Percentiles rank a stretch among this genome's conserved stretches.
Conservation (phyloP, 2,329 filamentous ascomycete genomes). For the Fusarium illudens region DNA sequence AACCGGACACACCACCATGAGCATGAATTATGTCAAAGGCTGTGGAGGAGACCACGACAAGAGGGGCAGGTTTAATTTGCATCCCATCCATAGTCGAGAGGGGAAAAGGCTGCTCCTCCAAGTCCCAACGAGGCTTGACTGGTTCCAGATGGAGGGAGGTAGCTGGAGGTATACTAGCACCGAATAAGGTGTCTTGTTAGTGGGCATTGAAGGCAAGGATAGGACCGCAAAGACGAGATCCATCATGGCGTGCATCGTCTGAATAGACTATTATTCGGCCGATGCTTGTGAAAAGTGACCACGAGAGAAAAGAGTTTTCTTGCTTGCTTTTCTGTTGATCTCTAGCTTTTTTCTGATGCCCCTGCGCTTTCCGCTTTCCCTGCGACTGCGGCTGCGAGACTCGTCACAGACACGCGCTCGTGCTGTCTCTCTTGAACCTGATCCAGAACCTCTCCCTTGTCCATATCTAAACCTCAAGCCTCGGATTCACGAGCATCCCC, state of each 20-base stretch:
- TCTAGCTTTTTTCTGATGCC: constrained; percentile 5
- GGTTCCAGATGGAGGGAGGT: constrained; percentile 15
- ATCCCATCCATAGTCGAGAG: constrained; percentile 19
- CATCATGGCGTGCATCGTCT: constrained; percentile 10
- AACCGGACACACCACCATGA: constrained; percentile 4
- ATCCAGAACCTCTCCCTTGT: constrained; percentile 14
- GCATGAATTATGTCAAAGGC: constrained; percentile 11
- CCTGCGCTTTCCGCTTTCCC: neutral
- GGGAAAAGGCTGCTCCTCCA: constrained; percentile 10
- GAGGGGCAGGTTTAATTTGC: constrained; percentile 35
- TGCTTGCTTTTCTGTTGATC: constrained; percentile 7
- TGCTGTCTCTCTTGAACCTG: constrained; percentile 12
- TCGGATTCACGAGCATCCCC: constrained; percentile 20
- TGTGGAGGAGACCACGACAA: constrained; percentile 12
- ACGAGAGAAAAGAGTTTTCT: neutral
- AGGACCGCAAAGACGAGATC: neutral
- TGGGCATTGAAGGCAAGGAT: neutral
- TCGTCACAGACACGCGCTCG: constrained; percentile 16
- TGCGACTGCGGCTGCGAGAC: constrained; percentile 4
- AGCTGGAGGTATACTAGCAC: constrained; percentile 23
- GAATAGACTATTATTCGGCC: constrained; percentile 6
- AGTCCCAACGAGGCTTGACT: constrained; percentile 14
- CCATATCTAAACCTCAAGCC: constrained; percentile 12
- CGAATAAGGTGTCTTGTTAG: constrained; percentile 2
- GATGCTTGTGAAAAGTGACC: constrained; percentile 20